Evolutionary conservation across 1,284 basidiomycete species (phyloP).

Genomic region (Sanghuangporus baumii): DNA sequence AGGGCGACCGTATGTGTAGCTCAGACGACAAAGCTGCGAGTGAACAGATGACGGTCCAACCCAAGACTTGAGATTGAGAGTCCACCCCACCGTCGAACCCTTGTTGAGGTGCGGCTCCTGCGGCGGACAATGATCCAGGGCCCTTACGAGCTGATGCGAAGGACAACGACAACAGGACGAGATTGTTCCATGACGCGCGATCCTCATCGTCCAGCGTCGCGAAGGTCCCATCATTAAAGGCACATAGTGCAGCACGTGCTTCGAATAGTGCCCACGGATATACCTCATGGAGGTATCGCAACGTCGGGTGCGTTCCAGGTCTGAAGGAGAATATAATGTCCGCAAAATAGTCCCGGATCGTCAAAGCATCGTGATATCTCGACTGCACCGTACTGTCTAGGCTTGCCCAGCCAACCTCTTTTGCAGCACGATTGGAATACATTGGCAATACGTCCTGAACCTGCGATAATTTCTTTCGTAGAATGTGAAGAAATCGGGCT

Average conservation of each 20-base stretch:
- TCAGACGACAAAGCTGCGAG: slow-evolving; percentile 23
- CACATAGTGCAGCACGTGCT: slow-evolving; percentile 10
- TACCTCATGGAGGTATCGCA: slow-evolving; percentile 3
- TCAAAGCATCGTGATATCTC: slow-evolving; percentile 1
- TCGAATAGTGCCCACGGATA: slow-evolving; percentile 15
- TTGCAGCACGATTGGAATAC: background rate
- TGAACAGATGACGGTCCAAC: slow-evolving; percentile 27
- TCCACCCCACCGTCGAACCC: slow-evolving; percentile 23
- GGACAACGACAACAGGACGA: slow-evolving; percentile 13
- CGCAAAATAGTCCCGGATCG: slow-evolving; percentile 8
- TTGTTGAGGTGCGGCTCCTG: slow-evolving; percentile 22
- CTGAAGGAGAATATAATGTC: slow-evolving; percentile 9
- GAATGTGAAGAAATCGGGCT: slow-evolving; percentile 7
- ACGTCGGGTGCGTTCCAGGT: background rate
- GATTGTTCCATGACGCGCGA: slow-evolving; percentile 14
- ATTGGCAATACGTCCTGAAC: slow-evolving; percentile 1
- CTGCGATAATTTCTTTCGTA: slow-evolving; percentile 6
- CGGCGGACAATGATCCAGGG: background rate
- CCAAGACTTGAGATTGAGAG: slow-evolving; percentile 18
- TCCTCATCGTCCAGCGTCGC: slow-evolving; percentile 8
- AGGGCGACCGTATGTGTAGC: background rate
- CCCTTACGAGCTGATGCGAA: background rate
- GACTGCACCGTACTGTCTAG: background rate
- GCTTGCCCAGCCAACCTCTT: background rate
- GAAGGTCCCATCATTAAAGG: slow-evolving; percentile 12